Conservation (phyloP, 306 rosid species). For the Crataegus laevigata region DNA sequence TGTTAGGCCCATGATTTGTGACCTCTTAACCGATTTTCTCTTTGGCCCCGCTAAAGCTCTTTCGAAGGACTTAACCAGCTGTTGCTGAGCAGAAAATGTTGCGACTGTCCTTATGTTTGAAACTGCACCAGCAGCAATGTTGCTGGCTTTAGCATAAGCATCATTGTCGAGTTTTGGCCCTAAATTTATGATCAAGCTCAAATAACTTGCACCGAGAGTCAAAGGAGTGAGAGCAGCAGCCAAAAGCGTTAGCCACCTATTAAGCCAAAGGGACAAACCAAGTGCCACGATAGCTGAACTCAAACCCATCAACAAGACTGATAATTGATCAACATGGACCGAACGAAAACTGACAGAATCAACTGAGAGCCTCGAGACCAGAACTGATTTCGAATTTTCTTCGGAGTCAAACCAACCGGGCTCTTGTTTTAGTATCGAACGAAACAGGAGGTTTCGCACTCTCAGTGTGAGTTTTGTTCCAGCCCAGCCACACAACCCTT, state of each 20-base stretch:
- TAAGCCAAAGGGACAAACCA: conserved; percentile 43
- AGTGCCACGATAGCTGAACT: conserved; percentile 73
- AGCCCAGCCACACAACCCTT: conserved; percentile 91
- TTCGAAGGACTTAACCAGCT: conserved; percentile 59
- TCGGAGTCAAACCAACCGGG: conserved; percentile 94
- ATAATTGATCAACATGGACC: conserved; percentile 62
- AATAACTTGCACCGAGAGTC: conserved; percentile 86
- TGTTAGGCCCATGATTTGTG: conserved; percentile 63
- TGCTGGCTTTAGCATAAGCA: conserved; percentile 76
- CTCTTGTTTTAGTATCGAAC: conserved; percentile 79
- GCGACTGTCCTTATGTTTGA: conserved; percentile 78
- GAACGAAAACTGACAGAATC: conserved; percentile 66
- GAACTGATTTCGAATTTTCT: conserved; percentile 67
- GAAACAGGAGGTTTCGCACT: conserved; percentile 67
- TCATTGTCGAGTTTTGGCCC: conserved; percentile 63
- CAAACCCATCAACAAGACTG: conserved; percentile 85
- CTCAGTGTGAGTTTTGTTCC: conserved; percentile 79
- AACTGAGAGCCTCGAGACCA: conserved; percentile 65
- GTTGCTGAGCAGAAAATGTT: conserved; percentile 83
- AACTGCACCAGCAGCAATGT: conserved; percentile 81
- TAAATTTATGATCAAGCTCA: conserved; percentile 62
- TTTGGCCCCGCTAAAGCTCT: conserved; percentile 59
- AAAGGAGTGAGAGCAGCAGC: conserved; percentile 80
- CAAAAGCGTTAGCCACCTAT: conserved; percentile 55
- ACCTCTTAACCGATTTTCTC: conserved; percentile 43